Evolutionary conservation across 306 rosid genomes (phyloP).

Genomic region (Glycine soja): DNA sequence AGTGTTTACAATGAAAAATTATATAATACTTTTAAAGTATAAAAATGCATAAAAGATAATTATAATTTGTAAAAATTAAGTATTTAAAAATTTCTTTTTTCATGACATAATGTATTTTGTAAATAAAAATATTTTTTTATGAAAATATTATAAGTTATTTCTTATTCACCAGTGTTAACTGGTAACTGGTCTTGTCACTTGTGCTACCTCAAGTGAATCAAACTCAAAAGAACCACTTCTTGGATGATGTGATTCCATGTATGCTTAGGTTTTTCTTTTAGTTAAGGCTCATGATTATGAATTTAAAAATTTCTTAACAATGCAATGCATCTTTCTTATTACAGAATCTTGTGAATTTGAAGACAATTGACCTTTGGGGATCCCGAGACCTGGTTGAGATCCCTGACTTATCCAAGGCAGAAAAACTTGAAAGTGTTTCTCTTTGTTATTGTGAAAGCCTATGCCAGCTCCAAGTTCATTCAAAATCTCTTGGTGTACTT

Average conservation of each 20-base stretch:
- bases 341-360: constrained; percentile 30
- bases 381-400: constrained; percentile 12
- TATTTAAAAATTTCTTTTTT: too few relatives aligned
- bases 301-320: neutral
- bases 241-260: neutral
- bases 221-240: neutral
- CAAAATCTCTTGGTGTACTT: neutral
- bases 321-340: neutral
- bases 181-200: neutral
- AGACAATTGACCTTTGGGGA: neutral
- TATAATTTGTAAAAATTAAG: too few relatives aligned
- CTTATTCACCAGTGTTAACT: too few relatives aligned
- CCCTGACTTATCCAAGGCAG: constrained; percentile 36
- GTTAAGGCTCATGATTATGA: neutral
- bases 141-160: too few relatives aligned
- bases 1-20: too few relatives aligned
- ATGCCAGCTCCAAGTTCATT: neutral
- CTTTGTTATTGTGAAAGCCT: constrained; percentile 1
- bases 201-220: neutral
- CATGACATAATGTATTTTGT: too few relatives aligned
- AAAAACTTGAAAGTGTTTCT: neutral
- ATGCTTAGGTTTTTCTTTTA: neutral
- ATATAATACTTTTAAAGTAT: too few relatives aligned
- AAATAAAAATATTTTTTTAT: too few relatives aligned
- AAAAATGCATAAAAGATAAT: too few relatives aligned